Evolutionary conservation across 176 grass and related monocot genomes (phyloP), one percentile per base, ranked within the genome.

Genomic region (Cenchrus americanus): DNA sequence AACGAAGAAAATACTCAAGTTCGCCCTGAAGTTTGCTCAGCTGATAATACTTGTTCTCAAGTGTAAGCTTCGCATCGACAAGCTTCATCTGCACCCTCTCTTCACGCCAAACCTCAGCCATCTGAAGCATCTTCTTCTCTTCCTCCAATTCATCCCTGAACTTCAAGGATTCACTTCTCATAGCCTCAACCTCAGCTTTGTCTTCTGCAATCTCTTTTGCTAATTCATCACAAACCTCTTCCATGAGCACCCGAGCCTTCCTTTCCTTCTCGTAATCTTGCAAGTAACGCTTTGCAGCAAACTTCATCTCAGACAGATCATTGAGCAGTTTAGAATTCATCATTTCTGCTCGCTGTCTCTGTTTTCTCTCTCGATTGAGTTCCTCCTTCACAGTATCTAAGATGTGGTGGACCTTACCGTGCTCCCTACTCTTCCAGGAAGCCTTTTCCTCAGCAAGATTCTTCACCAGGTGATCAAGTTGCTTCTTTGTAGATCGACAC

Each of bases 41-140:
- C 18, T 94, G 83, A 23, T 81, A 84, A 72, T 89, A 94, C 70
- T 91, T 94, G 63, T 88, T 65, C 54, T 94, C 92, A 71, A 94
- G 92, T 86, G 80, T 37, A 58, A 94, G 57, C 51, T 94, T 94
- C 50, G 92, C 92, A 89, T 94, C 91, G 55, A 90, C 69, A 71
- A 93, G 86, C 85, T 93, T 93, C 91, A 93, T 90, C 30, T 93
- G 91, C n/a, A 93, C 91, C 74, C 91, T 84, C 73, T 93, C 91
- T 85, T 93, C 91, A 76, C 91, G 83, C 91, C 91, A 93, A 86
- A 93, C 91, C 79, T 93, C 91, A 11, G 87, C 91, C 87, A 93
- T 82, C 74, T 93, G 92, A 26, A 94, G 82, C 92, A 89, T 94
- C 80, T 82, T 94, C 79, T 87, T 89, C 75, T 94, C 92, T 86